A percentile compares a stretch with the other conserved stretches of the same genome.
Conservation (phyloP, 345 rosid species). For the Eutrema heterophyllum region DNA sequence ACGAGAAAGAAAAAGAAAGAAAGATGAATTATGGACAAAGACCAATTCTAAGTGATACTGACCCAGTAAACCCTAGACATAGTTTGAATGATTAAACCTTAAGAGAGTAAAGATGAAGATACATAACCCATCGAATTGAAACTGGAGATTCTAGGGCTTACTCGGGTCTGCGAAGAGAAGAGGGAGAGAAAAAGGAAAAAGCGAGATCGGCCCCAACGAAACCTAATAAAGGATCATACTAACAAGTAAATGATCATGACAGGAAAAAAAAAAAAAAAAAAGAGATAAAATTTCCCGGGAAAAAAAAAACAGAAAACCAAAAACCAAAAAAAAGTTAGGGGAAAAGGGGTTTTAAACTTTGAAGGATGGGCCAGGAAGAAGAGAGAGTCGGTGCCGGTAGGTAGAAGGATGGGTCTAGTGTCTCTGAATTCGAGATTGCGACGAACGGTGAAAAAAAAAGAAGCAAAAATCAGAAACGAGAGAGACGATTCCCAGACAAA, state of each 20-base stretch:
- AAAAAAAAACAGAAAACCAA: slow-evolving; percentile 25
- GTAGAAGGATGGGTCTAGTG: background rate
- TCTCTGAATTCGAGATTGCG: background rate
- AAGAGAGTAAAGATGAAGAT: background rate
- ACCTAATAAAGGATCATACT: slow-evolving; percentile 36
- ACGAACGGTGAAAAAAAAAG: background rate
- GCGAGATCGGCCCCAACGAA: slow-evolving; percentile 24
- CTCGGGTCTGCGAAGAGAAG: slow-evolving; percentile 17
- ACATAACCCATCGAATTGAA: slow-evolving; percentile 4
- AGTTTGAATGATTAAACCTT: background rate
- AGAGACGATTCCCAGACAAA: slow-evolving; percentile 6
- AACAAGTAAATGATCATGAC: slow-evolving; percentile 24
- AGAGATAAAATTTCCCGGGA: slow-evolving; percentile 28
- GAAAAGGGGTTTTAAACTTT: slow-evolving; percentile 14
- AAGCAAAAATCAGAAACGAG: background rate
- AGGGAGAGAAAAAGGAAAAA: background rate
- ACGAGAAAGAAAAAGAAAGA: background rate
- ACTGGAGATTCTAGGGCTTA: slow-evolving; percentile 31
- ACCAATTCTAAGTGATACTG: slow-evolving; percentile 1
- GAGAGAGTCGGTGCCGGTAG: slow-evolving; percentile 14
- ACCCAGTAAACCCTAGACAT: slow-evolving; percentile 33
- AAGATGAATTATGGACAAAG: background rate
- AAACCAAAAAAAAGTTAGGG: slow-evolving; percentile 17
- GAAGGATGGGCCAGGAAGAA: slow-evolving; percentile 20
- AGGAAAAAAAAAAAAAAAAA: background rate